Evolutionary conservation across 768 basidiomycete genomes (phyloP), one percentile per base, ranked within the genome.

Genomic region (Aureoboletus auriporus): DNA sequence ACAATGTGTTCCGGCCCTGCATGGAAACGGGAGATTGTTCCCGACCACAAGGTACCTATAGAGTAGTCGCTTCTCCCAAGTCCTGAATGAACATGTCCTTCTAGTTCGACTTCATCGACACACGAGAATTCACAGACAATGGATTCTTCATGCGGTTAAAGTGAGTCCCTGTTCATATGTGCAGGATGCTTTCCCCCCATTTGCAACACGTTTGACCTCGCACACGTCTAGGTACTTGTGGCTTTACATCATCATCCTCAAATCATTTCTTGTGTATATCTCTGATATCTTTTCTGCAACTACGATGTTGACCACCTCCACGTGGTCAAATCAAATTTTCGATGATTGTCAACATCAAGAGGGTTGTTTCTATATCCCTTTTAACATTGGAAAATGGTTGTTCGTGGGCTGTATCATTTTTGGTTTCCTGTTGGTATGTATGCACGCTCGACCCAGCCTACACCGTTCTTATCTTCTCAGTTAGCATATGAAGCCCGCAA

Each of bases 401-500:
- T 98, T 98, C 72, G 87, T 96, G 16, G 93, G 92, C 39, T 98
- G 95, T 70, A 98, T 99, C 78, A 87, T 96, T 58, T 90, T 96
- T 68, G 93, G 91, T n/a, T 98, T 97, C 73, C 75, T 99, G 27
- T 72, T 99, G 65, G 93, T 92, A 61, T 53, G 87, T 50, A 29
- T 17, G 12, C 23, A 6, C 16, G 16, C 42, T 46, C 16, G n/a
- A 12, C 27, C 6, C 20, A 23, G 8, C n/a, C 4, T 16, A 17
- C 29, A 36, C 52, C 52, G 23, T 49, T 48, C 50, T 56, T 35
- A 59, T 38, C 16, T 34, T 28, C 40, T 12, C 54, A 93, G 93
- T 71, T 97, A 57, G 89, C 83, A 7, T 99, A 97, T 68, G 96
- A 99, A 66, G 78, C 84, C 2, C 82, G 84, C 66, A 98, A 98